A percentile compares a stretch with the other conserved stretches of the same genome.
These are phyloP conservation scores for Monosporozyma siamensis DNA, from an alignment of 805 yeast species.

Conservation along the genomic window DNA sequence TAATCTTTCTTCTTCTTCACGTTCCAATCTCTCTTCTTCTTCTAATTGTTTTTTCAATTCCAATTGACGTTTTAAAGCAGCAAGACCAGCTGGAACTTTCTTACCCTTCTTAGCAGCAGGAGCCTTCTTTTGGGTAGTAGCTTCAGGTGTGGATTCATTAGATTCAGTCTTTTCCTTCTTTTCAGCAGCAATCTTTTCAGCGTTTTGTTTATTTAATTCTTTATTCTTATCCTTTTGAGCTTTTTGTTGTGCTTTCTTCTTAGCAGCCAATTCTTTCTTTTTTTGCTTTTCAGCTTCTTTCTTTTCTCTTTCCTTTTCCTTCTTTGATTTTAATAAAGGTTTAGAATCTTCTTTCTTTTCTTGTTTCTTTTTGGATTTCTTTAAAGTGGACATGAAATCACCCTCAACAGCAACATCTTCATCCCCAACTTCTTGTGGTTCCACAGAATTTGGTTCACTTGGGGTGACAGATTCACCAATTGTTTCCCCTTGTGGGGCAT, in stretches of 20 bases:
- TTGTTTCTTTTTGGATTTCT: constrained; percentile 68
- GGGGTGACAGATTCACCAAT: constrained; percentile 31
- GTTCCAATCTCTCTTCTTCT: constrained; percentile 65
- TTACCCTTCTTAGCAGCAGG: constrained; percentile 49
- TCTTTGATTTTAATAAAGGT: constrained; percentile 77
- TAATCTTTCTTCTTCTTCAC: constrained; percentile 61
- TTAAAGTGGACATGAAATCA: constrained; percentile 78
- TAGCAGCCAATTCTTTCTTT: constrained; percentile 83
- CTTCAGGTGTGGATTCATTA: constrained; percentile 29
- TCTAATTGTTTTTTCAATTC: constrained; percentile 82
- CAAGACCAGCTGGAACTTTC: constrained; percentile 83
- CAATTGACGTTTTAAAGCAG: constrained; percentile 82
- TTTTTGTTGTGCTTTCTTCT: constrained; percentile 66
- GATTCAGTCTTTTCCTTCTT: constrained; percentile 27
- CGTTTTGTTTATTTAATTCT: constrained; percentile 35
- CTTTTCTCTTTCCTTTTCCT: constrained; percentile 90
- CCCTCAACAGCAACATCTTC: constrained; percentile 41
- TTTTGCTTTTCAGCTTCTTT: constrained; percentile 84
- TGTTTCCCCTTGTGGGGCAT: constrained; percentile 45
- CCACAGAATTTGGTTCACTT: constrained; percentile 10
- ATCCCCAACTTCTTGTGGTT: constrained; percentile 24
- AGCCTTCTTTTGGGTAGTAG: constrained; percentile 14
- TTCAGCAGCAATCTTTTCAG: constrained; percentile 27
- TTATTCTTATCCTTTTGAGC: constrained; percentile 51
- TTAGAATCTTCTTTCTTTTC: constrained; percentile 50